phyloP scores from a whole-genome alignment of 2,329 filamentous ascomycete genomes.

The Nemania abortiva region DNA sequence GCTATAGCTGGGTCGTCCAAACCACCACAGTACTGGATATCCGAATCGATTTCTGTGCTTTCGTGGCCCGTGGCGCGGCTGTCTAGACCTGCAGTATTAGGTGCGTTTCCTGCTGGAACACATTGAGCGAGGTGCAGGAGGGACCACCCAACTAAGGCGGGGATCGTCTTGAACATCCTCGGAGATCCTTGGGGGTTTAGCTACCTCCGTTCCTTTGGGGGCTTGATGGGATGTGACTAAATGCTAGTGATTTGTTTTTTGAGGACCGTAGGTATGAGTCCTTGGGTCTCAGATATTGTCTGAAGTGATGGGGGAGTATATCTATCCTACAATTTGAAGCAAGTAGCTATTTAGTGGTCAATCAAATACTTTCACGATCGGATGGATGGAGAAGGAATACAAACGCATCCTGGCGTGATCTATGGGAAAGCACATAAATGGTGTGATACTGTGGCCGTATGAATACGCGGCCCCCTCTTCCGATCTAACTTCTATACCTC shows the following conservation, averaged over 20 bases:
- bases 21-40: conserved; percentile 33
- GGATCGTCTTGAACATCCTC: conserved; percentile 9
- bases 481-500: neutral
- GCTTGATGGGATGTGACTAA: neutral
- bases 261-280: neutral
- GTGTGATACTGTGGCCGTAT: conserved; percentile 7
- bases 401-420: neutral
- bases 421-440: conserved; percentile 8
- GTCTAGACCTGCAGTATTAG: neutral
- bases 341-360: neutral
- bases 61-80: neutral
- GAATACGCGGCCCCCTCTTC: neutral
- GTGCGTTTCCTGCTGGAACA: neutral
- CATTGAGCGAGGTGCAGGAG: neutral
- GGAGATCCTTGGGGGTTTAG: neutral
- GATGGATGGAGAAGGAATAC: neutral
- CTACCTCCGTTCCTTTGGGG: neutral
- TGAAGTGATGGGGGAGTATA: neutral
- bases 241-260: neutral
- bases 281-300: neutral
- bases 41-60: neutral
- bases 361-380: neutral
- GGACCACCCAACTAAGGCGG: neutral
- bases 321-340: neutral
- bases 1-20: conserved; percentile 22